A percentile compares a stretch with the other conserved stretches of the same genome.
These are phyloP conservation scores for Sporothrix pseudoabietina DNA, from an alignment of 2,329 filamentous ascomycete species.

Conservation along the genomic window DNA sequence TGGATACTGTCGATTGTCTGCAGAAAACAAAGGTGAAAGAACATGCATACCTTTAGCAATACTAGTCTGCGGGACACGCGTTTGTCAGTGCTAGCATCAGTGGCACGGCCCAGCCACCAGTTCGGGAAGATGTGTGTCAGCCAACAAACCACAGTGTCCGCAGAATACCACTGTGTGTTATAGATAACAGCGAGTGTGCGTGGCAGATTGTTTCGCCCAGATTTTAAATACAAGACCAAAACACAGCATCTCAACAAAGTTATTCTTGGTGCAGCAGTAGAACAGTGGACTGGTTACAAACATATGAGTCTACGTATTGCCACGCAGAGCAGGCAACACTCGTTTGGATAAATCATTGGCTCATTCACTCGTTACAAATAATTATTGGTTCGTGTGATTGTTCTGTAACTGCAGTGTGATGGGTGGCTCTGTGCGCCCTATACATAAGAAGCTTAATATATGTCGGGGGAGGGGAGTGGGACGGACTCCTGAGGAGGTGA, in stretches of 20 bases:
- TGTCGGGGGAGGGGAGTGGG: background rate
- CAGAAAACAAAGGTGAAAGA: background rate
- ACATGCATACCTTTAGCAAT: background rate
- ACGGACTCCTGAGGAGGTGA: background rate
- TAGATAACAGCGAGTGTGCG: background rate
- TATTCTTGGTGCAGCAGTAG: background rate
- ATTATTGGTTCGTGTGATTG: background rate
- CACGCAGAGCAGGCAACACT: background rate
- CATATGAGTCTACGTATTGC: background rate
- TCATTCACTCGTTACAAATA: background rate
- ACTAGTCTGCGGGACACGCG: too few relatives aligned
- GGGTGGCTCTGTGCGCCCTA: background rate
- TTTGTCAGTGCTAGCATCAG: background rate
- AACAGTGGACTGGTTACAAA: background rate
- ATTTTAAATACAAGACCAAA: background rate
- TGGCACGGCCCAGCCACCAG: conserved; percentile 7
- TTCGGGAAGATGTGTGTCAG: background rate
- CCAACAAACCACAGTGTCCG: too few relatives aligned
- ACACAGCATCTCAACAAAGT: background rate
- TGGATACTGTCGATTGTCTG: too few relatives aligned
- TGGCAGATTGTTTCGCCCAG: background rate
- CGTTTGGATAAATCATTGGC: background rate
- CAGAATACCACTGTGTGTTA: background rate
- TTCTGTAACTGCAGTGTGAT: background rate
- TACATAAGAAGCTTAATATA: conserved; percentile 8